A percentile compares a stretch with the other conserved stretches of the same genome.
Evolutionary conservation across 2,329 filamentous ascomycete species (phyloP).

Genomic region (Diaporthe aspalathi): DNA sequence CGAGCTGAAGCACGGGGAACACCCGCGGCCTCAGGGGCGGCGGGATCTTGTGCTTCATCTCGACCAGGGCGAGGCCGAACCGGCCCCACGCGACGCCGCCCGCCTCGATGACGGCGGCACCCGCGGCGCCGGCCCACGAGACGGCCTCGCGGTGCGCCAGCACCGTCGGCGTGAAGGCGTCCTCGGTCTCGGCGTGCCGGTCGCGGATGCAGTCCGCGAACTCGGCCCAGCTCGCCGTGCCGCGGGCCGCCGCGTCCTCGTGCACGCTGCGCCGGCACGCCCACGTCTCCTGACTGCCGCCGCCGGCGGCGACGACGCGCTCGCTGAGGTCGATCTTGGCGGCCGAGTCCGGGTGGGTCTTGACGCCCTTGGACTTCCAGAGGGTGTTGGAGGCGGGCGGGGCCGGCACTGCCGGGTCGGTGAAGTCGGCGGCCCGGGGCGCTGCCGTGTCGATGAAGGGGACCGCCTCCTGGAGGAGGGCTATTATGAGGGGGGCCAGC

Average conservation of each 20-base stretch:
- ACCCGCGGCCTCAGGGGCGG: slow-evolving; percentile 71
- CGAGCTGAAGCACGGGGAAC: slow-evolving; percentile 72
- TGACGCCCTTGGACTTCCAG: slow-evolving; percentile 56
- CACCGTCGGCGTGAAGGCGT: slow-evolving; percentile 68
- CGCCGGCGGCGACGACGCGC: slow-evolving; percentile 58
- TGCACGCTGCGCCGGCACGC: slow-evolving; percentile 73
- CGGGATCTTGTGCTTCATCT: slow-evolving; percentile 75
- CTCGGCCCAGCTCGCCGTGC: slow-evolving; percentile 73
- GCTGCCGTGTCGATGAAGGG: slow-evolving; percentile 68
- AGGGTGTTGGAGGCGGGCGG: not conserved
- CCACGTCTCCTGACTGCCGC: slow-evolving; percentile 66
- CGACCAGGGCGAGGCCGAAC: slow-evolving; percentile 64
- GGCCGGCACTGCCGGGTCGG: slow-evolving; percentile 41
- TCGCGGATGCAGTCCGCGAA: slow-evolving; percentile 70
- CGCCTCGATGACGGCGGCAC: slow-evolving; percentile 50
- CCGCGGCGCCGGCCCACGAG: slow-evolving; percentile 56
- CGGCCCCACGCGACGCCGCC: slow-evolving; percentile 56
- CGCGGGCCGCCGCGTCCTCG: slow-evolving; percentile 58
- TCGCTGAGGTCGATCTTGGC: slow-evolving; percentile 66
- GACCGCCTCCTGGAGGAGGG: slow-evolving; percentile 68
- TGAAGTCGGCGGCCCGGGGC: slow-evolving; percentile 48
- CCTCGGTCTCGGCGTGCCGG: slow-evolving; percentile 67
- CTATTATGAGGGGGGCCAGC: slow-evolving; percentile 62
- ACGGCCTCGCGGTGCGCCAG: slow-evolving; percentile 58
- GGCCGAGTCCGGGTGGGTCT: slow-evolving; percentile 60